Conservation (phyloP, 148 eudicot species). For the Vaccinium darrowii region DNA sequence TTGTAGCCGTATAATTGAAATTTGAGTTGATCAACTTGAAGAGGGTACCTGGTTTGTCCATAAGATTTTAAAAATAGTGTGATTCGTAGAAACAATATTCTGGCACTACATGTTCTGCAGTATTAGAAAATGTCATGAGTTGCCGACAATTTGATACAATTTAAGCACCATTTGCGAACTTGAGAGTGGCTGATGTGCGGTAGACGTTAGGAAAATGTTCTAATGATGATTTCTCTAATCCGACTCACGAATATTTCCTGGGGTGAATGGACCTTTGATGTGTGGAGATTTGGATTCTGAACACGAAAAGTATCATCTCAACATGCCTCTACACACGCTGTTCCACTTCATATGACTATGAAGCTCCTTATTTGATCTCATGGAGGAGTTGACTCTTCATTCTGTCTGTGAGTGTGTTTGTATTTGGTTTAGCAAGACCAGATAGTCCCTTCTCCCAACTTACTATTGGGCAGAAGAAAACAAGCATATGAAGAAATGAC, state of each 20-base stretch:
- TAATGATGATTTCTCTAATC: background rate
- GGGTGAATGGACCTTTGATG: background rate
- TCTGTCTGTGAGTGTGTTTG: background rate
- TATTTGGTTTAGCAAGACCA: background rate
- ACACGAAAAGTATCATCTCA: background rate
- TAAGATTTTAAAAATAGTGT: background rate
- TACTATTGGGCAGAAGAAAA: background rate
- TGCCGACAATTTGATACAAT: background rate
- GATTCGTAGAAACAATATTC: background rate
- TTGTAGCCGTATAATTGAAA: background rate
- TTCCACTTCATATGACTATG: background rate
- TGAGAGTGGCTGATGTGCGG: background rate
- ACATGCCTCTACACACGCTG: background rate
- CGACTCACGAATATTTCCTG: background rate
- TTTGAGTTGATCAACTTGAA: conserved; percentile 1
- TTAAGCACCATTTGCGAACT: background rate
- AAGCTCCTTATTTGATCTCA: background rate
- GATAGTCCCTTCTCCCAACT: background rate
- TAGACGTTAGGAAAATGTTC: background rate
- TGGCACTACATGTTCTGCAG: background rate
- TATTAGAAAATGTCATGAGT: background rate
- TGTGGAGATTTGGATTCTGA: background rate
- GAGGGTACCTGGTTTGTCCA: background rate
- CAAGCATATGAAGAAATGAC: background rate
- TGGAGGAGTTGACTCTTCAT: background rate